Evolutionary conservation across 2,329 filamentous ascomycete genomes (phyloP).

Genomic region (Aspergillus uvarum): DNA sequence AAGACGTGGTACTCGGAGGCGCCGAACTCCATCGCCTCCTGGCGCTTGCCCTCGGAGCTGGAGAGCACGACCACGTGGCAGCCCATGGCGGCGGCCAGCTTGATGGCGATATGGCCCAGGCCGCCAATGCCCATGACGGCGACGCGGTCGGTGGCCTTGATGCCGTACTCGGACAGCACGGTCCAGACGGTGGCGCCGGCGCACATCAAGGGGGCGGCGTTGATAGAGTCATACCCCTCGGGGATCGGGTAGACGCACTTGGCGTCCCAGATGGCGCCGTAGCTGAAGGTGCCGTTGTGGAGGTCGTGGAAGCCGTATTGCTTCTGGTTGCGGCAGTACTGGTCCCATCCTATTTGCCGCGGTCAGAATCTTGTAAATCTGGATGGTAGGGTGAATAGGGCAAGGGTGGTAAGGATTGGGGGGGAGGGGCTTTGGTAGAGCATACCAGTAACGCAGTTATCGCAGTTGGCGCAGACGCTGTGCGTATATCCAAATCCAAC

Average conservation of each 20-base stretch:
- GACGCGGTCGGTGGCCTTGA: slow-evolving; percentile 12
- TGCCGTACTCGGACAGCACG: slow-evolving; percentile 10
- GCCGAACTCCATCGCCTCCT: slow-evolving; percentile 48
- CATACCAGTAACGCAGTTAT: slow-evolving; percentile 28
- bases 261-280: slow-evolving; percentile 32
- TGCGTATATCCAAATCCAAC: slow-evolving; percentile 35
- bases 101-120: slow-evolving; percentile 24
- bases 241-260: slow-evolving; percentile 10
- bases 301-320: slow-evolving; percentile 29
- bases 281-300: slow-evolving; percentile 33
- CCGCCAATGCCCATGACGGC: slow-evolving; percentile 15
- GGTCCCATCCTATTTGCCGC: slow-evolving; percentile 17
- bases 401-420: no score
- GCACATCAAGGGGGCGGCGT: slow-evolving; percentile 17
- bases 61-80: slow-evolving; percentile 49
- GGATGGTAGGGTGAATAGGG: no score
- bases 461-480: slow-evolving; percentile 30
- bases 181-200: slow-evolving; percentile 13
- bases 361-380: not conserved
- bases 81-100: slow-evolving; percentile 66
- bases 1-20: slow-evolving; percentile 59
- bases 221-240: not conserved
- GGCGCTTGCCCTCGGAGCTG: slow-evolving; percentile 20
- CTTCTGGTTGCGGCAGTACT: slow-evolving; percentile 25
- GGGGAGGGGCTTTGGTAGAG: no score